phyloP scores from a whole-genome alignment of 1,284 basidiomycete species.

The Tranzscheliella williamsii region DNA sequence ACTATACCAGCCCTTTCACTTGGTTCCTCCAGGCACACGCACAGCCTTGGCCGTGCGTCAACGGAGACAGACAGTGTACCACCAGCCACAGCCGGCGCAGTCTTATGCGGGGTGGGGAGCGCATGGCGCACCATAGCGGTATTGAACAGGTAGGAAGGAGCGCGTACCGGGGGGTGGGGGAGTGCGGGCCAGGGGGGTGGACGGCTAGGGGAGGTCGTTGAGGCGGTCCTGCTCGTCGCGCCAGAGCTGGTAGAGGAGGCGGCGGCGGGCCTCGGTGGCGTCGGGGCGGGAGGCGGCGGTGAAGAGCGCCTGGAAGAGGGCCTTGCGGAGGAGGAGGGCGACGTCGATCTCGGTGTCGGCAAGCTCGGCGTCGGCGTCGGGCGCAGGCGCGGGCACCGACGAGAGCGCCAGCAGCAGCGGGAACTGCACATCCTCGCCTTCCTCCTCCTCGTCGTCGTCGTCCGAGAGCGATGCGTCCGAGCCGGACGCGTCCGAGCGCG shows the following conservation, averaged over 20 bases:
- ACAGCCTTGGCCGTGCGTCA: no score
- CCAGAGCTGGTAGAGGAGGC: constrained; percentile 81
- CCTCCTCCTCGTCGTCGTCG: neutral
- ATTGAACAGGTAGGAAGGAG: no score
- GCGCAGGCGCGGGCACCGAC: constrained; percentile 12
- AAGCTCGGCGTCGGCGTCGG: constrained; percentile 8
- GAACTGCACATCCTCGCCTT: constrained; percentile 12
- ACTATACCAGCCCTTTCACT: no score
- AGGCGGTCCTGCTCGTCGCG: constrained; percentile 64
- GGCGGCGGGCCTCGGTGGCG: constrained; percentile 75
- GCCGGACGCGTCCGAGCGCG: constrained; percentile 1
- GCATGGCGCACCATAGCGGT: no score
- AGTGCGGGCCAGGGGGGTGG: no score
- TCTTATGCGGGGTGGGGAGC: no score
- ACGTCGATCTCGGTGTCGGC: constrained; percentile 8
- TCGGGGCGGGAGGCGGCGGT: constrained; percentile 74
- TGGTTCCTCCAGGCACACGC: no score
- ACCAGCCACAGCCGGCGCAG: no score
- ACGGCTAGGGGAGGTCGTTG: constrained; percentile 12
- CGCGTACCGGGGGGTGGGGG: no score
- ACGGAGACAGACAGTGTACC: no score
- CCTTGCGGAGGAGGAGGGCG: constrained; percentile 65
- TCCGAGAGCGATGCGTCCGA: neutral
- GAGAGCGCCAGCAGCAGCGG: constrained; percentile 29
- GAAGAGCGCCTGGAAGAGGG: constrained; percentile 72